Conservation (phyloP, 2,329 filamentous ascomycete species). For the Clarireedia homoeocarpa region DNA sequence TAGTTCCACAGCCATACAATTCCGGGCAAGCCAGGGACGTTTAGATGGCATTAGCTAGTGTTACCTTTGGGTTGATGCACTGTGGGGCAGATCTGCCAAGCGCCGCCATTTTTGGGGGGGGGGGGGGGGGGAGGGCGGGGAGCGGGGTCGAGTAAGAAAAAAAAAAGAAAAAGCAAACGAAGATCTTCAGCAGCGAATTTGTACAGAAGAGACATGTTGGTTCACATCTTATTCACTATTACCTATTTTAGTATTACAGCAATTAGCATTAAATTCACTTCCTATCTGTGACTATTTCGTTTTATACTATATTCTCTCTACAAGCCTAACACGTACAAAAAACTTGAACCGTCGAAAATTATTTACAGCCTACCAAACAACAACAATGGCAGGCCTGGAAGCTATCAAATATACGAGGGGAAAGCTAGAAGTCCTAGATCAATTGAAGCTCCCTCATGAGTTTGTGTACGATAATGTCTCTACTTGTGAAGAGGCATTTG, state of each 20-base stretch:
- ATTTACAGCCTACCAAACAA: neutral
- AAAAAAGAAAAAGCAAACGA: neutral
- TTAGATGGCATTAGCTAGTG: neutral
- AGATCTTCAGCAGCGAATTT: neutral
- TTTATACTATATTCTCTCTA: too few relatives aligned
- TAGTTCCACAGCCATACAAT: neutral
- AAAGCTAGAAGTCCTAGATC: conserved; percentile 69
- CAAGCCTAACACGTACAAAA: too few relatives aligned
- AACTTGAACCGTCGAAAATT: too few relatives aligned
- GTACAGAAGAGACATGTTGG: neutral
- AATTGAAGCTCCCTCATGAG: conserved; percentile 74
- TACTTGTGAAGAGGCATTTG: conserved; percentile 67
- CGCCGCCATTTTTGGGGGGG: neutral
- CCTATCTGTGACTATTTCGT: too few relatives aligned
- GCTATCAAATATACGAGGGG: conserved; percentile 71
- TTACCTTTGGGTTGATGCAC: neutral
- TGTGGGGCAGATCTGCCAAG: neutral
- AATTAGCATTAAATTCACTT: too few relatives aligned
- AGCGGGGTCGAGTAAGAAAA: neutral
- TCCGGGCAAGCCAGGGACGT: neutral
- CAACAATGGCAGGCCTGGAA: conserved; percentile 45
- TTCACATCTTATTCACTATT: too few relatives aligned
- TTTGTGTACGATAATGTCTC: conserved; percentile 69
- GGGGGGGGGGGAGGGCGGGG: too few relatives aligned
- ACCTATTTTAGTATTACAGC: too few relatives aligned